Conservation (phyloP, 805 yeast species). For the Candida ipomoeae region DNA sequence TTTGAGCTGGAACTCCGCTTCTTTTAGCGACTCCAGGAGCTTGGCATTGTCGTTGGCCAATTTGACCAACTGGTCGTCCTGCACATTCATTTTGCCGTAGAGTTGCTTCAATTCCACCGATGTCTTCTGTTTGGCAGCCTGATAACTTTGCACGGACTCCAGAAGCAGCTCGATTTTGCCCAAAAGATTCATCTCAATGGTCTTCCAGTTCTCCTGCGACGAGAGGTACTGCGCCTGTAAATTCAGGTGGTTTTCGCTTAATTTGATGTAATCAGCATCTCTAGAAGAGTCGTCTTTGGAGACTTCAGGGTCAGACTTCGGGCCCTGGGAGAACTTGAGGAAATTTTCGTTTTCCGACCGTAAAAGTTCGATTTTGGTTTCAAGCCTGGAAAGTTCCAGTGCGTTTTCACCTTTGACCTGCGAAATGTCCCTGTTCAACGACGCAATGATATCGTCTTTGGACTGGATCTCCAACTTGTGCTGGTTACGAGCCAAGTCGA, state of each 20-base stretch:
- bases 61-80: conserved; percentile 21
- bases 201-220: conserved; percentile 79
- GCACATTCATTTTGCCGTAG: conserved; percentile 11
- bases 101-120: conserved; percentile 34
- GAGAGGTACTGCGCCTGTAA: conserved; percentile 69
- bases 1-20: conserved; percentile 17
- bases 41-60: conserved; percentile 14
- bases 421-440: conserved; percentile 27
- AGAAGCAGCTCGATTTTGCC: conserved; percentile 39
- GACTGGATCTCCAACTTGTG: conserved; percentile 30
- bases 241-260: conserved; percentile 47
- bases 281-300: conserved; percentile 19
- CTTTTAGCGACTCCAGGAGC: conserved; percentile 23
- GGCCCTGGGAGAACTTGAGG: conserved; percentile 6
- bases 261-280: conserved; percentile 39
- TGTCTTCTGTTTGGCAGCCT: conserved; percentile 23
- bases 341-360: conserved; percentile 56
- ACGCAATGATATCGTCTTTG: conserved; percentile 31
- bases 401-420: conserved; percentile 31
- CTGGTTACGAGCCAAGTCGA: conserved; percentile 24
- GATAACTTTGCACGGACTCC: conserved; percentile 25
- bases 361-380: conserved; percentile 63
- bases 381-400: conserved; percentile 55
- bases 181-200: conserved; percentile 66
- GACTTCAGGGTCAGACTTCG: neutral